A percentile compares a stretch with the other conserved stretches of the same genome.
Evolutionary conservation across 176 grass and related monocot species (phyloP).

Genomic region (Carex parvula): DNA sequence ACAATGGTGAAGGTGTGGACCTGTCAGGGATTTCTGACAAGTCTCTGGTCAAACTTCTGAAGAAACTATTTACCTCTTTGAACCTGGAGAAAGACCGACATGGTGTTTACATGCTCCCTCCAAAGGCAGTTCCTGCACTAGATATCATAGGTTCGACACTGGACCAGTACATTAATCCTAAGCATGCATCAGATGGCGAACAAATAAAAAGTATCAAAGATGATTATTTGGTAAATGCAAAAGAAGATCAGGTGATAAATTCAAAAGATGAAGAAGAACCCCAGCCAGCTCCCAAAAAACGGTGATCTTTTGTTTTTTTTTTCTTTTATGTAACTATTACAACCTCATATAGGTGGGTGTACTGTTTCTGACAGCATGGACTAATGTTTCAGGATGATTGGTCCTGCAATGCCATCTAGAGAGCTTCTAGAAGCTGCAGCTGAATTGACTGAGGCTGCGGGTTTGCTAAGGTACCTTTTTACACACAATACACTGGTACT

Average conservation of each 20-base stretch:
- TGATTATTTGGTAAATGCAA: not conserved
- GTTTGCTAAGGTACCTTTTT: constrained; percentile 47
- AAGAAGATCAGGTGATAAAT: not conserved
- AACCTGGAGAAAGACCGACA: constrained; percentile 58
- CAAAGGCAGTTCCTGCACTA: constrained; percentile 53
- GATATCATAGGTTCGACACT: constrained; percentile 55
- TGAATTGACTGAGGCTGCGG: constrained; percentile 79
- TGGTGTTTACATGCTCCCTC: constrained; percentile 64
- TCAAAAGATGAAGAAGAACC: constrained; percentile 38
- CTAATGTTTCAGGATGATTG: constrained; percentile 58
- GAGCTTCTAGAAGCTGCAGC: constrained; percentile 87
- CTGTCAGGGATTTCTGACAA: constrained; percentile 74
- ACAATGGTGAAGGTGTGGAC: constrained; percentile 85
- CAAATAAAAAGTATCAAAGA: not conserved
- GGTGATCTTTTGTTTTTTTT: constrained; percentile 27
- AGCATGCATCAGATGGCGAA: not conserved
- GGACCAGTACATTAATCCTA: not conserved
- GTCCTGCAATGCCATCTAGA: constrained; percentile 94
- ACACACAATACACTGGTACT: not conserved
- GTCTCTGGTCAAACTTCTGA: constrained; percentile 60
- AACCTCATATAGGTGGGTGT: constrained; percentile 3
- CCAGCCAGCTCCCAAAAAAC: constrained; percentile 41
- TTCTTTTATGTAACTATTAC: constrained; percentile 12
- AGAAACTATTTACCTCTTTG: constrained; percentile 73
- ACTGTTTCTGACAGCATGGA: constrained; percentile 18